A percentile compares a stretch with the other conserved stretches of the same genome.
phyloP scores from a whole-genome alignment of 768 basidiomycete species.

The Clitopilus hobsonii region DNA sequence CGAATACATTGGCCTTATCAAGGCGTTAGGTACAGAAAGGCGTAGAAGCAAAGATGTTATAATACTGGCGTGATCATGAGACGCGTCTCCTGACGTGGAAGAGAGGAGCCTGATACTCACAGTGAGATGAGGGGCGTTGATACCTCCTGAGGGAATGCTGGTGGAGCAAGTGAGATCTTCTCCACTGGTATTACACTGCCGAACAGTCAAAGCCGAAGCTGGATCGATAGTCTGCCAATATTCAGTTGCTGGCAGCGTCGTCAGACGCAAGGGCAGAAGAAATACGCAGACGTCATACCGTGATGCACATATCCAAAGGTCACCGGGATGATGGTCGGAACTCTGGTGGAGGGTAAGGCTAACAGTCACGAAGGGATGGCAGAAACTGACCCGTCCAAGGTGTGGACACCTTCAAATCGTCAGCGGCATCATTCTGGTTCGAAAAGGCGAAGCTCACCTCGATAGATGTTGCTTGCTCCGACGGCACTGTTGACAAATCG shows the following conservation, averaged over 20 bases:
- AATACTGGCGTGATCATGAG: not conserved
- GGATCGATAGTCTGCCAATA: conserved; percentile 47
- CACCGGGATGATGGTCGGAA: conserved; percentile 47
- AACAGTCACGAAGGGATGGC: not conserved
- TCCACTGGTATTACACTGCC: conserved; percentile 37
- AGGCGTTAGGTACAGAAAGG: not conserved
- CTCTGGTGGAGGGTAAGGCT: conserved; percentile 7
- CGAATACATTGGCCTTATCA: too few species aligned
- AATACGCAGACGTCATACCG: not conserved
- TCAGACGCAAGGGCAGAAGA: not conserved
- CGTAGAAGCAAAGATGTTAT: not conserved
- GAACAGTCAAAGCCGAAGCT: conserved; percentile 31
- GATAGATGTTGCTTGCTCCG: conserved; percentile 29
- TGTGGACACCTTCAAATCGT: conserved; percentile 38
- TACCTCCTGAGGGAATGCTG: not conserved
- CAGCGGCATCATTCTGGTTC: too few species aligned
- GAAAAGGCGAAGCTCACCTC: conserved; percentile 26
- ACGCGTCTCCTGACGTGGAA: not conserved
- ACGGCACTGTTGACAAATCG: conserved; percentile 39
- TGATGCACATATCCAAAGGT: conserved; percentile 49
- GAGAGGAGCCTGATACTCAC: not conserved
- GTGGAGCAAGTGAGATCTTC: conserved; percentile 45
- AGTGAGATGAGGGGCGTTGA: not conserved
- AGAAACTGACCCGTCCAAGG: conserved; percentile 34
- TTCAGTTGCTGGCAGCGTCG: conserved; percentile 32